Evolutionary conservation across 106 monocot genomes (phyloP), one percentile per base, ranked within the genome.

Genomic region (Apostasia shenzhenica): DNA sequence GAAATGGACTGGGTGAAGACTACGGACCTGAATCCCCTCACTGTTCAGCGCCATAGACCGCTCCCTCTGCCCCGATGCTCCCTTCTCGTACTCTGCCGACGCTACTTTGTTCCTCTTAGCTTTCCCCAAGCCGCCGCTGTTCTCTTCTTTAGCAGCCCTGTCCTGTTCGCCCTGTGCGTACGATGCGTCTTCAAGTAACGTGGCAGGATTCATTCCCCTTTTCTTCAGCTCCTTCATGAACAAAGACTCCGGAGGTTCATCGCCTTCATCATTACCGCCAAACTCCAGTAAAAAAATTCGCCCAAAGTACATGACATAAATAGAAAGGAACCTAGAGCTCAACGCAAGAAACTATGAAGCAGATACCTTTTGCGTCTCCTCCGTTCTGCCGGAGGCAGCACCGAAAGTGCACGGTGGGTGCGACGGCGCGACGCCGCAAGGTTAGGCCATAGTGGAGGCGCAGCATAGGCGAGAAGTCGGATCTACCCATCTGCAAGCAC

Each of bases 181-280:
- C 47, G 44, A 63, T 4, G 61, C 55, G 55, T 82, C 78, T 72
- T 80, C 88, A 68, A 86, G 40, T 48, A 82, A 14, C 50, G 89
- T 84, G 10, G 79, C 70, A 46, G 86, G 84, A 42, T 72, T 78
- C 82, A 89, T 88, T 60, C 91, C 95, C 65, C 91, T 79, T 82
- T 86, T 76, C 88, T 75, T 91, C 75, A 95, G 71, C 75, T 95
- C 95, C 74, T 95, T 95, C 82, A 79, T 77, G 80, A 95, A 95
- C 82, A 95, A 13, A 14, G 88, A 86, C 76, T 95, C 95, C 69
- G 91, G 81, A 46, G 68, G 71, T 76, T 97, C 92, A 55, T 92
- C 86, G 68, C 77, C 86, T 78, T 50, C 58, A 55, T 45, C 62
- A n/a, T 56, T 9, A 48, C 14, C 5, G 10, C 55, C 13, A 49